Base-by-base conservation (phyloP, 1,284 basidiomycete genomes). In the Naganishia cerealis region DNA sequence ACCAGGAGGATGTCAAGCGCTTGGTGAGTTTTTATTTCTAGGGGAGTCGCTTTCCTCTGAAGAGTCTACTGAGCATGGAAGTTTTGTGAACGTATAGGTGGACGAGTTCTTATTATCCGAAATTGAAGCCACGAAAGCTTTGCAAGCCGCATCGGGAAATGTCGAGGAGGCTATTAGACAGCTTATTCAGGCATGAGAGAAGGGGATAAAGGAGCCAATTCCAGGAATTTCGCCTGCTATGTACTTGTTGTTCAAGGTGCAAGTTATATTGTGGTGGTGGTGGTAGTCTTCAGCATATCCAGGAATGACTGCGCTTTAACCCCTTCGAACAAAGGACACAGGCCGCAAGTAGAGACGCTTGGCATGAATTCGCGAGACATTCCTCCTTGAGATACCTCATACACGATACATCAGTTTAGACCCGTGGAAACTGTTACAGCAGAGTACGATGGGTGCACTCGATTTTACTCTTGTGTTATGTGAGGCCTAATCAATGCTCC, bases 1-100 rank as follows among this genome's bases (percentile, higher is more conserved):
- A 63, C 15, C 38, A 63, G 38, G 61, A 63, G 24, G 61, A 63
- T 24, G 61, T 63, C 21, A 63, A 63, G 50, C 61, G 61, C 16
- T 21, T 63, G 26, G 61, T 63, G 29, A 42, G 61, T 38, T 12
- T 15, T 3, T n/a, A n/a, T 50, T 50, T 6, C n/a, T 26, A 10
- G 33, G 6, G 21, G 12, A 26, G 16, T 12, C 12, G 7, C 2
- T 58, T 46, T 33, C 40, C 8, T 9, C 15, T 3, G 16, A 15
- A 9, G 8, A 18, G 5, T 26, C 29, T 26, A 46, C n/a, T 7
- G 9, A 26, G n/a, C 3, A 33, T 33, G 6, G 29, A 16, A 15
- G 10, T n/a, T 10, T 13, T 42, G 21, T 42, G 10, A 5, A 18
- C 16, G 5, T 59, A 29, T 29, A 63, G 61, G 29, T 63, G 61